A percentile compares a stretch with the other conserved stretches of the same genome.
These are phyloP conservation scores for Debaryomyces psychrophilus DNA, from an alignment of 1,139 yeast species.

Conservation along the genomic window DNA sequence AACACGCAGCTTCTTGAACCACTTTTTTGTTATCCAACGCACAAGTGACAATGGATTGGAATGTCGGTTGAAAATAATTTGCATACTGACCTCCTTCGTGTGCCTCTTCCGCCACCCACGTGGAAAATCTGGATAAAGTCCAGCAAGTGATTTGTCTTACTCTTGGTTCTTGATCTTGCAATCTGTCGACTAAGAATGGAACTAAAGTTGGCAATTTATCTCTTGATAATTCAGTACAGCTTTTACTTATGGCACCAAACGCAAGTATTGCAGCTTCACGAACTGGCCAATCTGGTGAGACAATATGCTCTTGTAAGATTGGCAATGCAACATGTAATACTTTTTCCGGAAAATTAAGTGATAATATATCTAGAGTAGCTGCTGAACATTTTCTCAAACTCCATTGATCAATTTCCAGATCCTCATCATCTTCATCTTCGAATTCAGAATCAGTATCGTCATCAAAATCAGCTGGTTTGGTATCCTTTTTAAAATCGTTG, in stretches of 20 bases:
- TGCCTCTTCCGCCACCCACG: constrained; percentile 78
- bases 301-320: constrained; percentile 68
- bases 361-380: constrained; percentile 83
- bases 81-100: constrained; percentile 63
- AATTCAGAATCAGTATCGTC: constrained; percentile 54
- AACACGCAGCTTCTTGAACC: constrained; percentile 93
- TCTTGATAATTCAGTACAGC: constrained; percentile 73
- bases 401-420: constrained; percentile 74
- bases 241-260: constrained; percentile 92
- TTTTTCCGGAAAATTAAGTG: constrained; percentile 66
- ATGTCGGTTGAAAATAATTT: constrained; percentile 72
- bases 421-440: constrained; percentile 69
- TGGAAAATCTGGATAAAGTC: constrained; percentile 85
- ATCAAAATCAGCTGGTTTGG: constrained; percentile 30
- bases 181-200: constrained; percentile 81
- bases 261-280: constrained; percentile 94
- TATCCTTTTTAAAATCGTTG: constrained; percentile 14
- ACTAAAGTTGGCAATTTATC: constrained; percentile 78
- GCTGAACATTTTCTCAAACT: constrained; percentile 92
- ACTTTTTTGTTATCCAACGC: constrained; percentile 83
- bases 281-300: constrained; percentile 77
- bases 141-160: constrained; percentile 94
- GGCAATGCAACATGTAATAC: constrained; percentile 76
- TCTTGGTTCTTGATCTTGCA: constrained; percentile 76
- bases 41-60: constrained; percentile 73